These are phyloP conservation scores for Vaucheria bursata DNA, from an alignment of 352 stramenopile species.

Conservation along the genomic window DNA sequence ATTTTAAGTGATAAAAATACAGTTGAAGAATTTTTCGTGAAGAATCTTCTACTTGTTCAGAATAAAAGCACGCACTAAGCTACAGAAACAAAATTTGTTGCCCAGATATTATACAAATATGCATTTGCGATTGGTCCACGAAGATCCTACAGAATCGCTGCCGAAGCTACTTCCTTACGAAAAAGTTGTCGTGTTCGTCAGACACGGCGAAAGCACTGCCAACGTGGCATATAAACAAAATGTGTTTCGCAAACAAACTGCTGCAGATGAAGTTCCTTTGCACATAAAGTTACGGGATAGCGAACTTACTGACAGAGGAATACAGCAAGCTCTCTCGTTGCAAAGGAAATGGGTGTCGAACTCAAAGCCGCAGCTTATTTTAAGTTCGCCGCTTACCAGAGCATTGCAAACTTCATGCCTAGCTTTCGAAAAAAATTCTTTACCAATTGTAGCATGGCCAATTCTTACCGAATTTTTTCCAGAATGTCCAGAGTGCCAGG, in stretches of 20 bases:
- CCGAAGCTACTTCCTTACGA: not conserved
- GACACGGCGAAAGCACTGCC: not conserved
- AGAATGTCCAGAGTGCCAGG: conserved; percentile 1
- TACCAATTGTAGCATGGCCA: conserved; percentile 10
- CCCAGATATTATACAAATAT: not conserved
- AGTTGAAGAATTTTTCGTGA: not conserved
- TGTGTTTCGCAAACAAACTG: no score
- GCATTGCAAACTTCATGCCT: conserved; percentile 10
- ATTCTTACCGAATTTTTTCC: not conserved
- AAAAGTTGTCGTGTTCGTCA: not conserved
- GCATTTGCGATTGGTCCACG: conserved; percentile 6
- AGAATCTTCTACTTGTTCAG: not conserved
- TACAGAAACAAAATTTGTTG: not conserved
- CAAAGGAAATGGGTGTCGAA: not conserved
- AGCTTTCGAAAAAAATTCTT: not conserved
- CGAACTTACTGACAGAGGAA: not conserved
- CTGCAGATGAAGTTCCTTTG: not conserved
- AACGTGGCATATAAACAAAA: no score
- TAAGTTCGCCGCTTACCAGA: not conserved
- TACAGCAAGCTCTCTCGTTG: not conserved
- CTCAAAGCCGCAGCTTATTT: not conserved
- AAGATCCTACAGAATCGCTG: not conserved
- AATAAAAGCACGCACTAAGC: no score
- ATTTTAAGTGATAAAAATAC: no score
- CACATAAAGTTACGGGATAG: not conserved